Evolutionary conservation across 441 rosid genomes (phyloP).

Genomic region (Macaranga tanarius): DNA sequence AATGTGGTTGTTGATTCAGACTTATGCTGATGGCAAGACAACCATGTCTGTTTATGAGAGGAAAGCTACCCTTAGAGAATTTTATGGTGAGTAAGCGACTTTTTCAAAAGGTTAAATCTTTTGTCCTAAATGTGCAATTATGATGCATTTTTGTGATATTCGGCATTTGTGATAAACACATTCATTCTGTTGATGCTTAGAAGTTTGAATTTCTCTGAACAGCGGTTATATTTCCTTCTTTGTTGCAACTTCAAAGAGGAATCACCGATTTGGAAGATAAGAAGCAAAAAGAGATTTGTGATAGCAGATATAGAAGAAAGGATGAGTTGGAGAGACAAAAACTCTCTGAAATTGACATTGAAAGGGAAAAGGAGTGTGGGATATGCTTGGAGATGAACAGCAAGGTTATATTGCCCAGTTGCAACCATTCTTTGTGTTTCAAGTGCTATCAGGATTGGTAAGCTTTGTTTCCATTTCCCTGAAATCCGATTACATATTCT

Average conservation of each 20-base stretch:
- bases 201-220: conserved; percentile 20
- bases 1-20: conserved; percentile 52
- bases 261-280: conserved; percentile 72
- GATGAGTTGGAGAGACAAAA: conserved; percentile 48
- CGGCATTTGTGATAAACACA: too few species aligned
- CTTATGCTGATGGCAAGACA: conserved; percentile 79
- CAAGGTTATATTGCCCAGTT: conserved; percentile 73
- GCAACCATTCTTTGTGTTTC: conserved; percentile 78
- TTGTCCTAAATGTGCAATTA: neutral
- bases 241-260: conserved; percentile 77
- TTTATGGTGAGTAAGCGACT: conserved; percentile 54
- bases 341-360: conserved; percentile 52
- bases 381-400: conserved; percentile 75
- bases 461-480: conserved; percentile 24
- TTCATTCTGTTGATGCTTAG: conserved; percentile 4
- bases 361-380: conserved; percentile 86
- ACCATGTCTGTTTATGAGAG: conserved; percentile 85
- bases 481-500: neutral
- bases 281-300: conserved; percentile 65
- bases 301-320: conserved; percentile 47
- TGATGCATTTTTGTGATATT: neutral
- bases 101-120: conserved; percentile 1
- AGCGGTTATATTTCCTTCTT: conserved; percentile 84
- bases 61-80: conserved; percentile 77
- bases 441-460: conserved; percentile 80